Percentiles rank a stretch among this genome's conserved stretches.
Conservation (phyloP, 345 rosid species). For the Draba incana region DNA sequence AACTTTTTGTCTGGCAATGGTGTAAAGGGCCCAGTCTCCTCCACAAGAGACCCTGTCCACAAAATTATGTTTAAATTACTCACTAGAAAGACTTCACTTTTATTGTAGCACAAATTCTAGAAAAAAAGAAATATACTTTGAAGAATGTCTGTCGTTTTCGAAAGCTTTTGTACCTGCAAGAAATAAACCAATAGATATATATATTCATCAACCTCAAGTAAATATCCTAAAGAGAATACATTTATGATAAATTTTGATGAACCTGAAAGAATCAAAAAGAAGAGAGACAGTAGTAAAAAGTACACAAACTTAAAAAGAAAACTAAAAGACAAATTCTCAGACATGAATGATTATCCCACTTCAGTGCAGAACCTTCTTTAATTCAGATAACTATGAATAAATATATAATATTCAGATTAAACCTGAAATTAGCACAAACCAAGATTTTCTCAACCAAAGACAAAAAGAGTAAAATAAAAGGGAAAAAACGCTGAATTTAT, state of each 20-base stretch:
- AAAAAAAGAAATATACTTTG: slow-evolving; percentile 55
- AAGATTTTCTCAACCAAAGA: slow-evolving; percentile 36
- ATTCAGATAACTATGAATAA: slow-evolving; percentile 38
- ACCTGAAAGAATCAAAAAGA: slow-evolving; percentile 34
- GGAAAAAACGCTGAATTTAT: slow-evolving; percentile 38
- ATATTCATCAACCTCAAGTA: slow-evolving; percentile 25
- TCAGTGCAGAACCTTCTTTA: slow-evolving; percentile 44
- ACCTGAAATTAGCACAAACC: slow-evolving; percentile 34
- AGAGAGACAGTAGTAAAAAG: slow-evolving; percentile 50
- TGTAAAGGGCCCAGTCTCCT: slow-evolving; percentile 72
- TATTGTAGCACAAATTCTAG: slow-evolving; percentile 18
- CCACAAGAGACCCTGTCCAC: slow-evolving; percentile 73
- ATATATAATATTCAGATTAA: slow-evolving; percentile 32
- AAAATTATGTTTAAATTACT: slow-evolving; percentile 15
- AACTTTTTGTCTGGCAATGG: slow-evolving; percentile 97
- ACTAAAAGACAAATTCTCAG: slow-evolving; percentile 65
- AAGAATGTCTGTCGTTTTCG: slow-evolving; percentile 75
- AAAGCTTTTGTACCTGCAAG: slow-evolving; percentile 72
- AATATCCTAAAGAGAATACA: slow-evolving; percentile 13
- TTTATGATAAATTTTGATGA: slow-evolving; percentile 21
- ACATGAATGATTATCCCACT: slow-evolving; percentile 51
- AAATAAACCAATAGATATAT: slow-evolving; percentile 33
- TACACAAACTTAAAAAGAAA: slow-evolving; percentile 27
- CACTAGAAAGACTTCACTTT: slow-evolving; percentile 21
- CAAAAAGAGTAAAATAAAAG: slow-evolving; percentile 9